These are phyloP conservation scores for Haplographium delicatum DNA, from an alignment of 495 filamentous ascomycete species.

Conservation along the genomic window DNA sequence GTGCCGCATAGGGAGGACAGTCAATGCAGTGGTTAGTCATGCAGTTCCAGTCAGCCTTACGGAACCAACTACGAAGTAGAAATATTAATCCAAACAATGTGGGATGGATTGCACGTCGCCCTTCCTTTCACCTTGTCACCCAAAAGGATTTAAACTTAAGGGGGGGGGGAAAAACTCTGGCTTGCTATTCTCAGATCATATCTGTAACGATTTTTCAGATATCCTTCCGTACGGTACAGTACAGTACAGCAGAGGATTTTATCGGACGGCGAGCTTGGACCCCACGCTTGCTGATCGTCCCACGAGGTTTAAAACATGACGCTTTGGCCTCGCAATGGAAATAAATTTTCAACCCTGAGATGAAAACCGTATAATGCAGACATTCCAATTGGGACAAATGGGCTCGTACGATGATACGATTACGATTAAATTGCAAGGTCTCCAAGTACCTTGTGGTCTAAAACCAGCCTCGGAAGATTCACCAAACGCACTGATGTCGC, in stretches of 20 bases:
- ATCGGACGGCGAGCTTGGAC: conserved; percentile 7
- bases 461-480: conserved; percentile 5
- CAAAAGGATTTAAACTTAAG: no score
- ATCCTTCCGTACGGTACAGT: background rate
- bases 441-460: background rate
- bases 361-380: conserved; percentile 1
- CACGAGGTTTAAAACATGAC: conserved; percentile 14
- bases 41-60: no score
- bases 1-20: no score
- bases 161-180: no score
- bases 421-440: background rate
- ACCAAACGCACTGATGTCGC: conserved; percentile 6
- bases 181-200: background rate
- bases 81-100: no score
- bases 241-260: background rate
- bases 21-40: no score
- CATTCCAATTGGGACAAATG: background rate
- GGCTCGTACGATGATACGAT: background rate
- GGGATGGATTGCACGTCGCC: no score
- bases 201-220: background rate
- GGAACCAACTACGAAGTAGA: no score
- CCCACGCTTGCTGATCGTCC: conserved; percentile 5
- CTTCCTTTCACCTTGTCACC: no score
- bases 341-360: conserved; percentile 1
- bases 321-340: conserved; percentile 8